Percentiles rank a stretch among this genome's conserved stretches.
Conservation (phyloP, 73 alveolate genomes). For the Durusdinium trenchii region DNA sequence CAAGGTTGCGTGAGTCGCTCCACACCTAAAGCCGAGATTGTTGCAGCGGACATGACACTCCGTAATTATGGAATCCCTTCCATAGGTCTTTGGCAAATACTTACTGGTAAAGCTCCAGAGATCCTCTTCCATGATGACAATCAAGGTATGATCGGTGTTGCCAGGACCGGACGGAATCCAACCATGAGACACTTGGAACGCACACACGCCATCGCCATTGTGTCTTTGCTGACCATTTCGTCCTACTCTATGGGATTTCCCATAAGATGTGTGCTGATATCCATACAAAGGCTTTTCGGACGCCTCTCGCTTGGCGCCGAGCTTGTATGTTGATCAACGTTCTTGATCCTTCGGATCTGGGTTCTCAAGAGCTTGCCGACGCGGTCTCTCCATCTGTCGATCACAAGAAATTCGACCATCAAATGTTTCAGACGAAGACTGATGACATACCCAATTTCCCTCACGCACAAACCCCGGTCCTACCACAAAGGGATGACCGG, state of each 20-base stretch:
- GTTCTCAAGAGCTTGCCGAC: not conserved
- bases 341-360: not conserved
- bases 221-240: not conserved
- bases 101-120: not conserved
- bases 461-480: not conserved
- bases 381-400: not conserved
- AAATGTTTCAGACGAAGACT: not conserved
- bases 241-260: not conserved
- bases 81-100: not conserved
- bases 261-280: constrained; percentile 47
- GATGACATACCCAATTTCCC: constrained; percentile 21
- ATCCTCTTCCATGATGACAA: constrained; percentile 17
- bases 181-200: constrained; percentile 53
- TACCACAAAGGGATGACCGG: constrained; percentile 7
- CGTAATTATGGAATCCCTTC: not conserved
- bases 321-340: constrained; percentile 30
- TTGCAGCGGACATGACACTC: not conserved
- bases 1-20: constrained; percentile 33
- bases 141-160: not conserved
- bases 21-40: constrained; percentile 44
- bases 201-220: not conserved
- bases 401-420: not conserved
- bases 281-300: constrained; percentile 3
- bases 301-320: not conserved
- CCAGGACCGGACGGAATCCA: not conserved